phyloP scores from a whole-genome alignment of 83 land plant genomes.

The Diphasiastrum complanatum region DNA sequence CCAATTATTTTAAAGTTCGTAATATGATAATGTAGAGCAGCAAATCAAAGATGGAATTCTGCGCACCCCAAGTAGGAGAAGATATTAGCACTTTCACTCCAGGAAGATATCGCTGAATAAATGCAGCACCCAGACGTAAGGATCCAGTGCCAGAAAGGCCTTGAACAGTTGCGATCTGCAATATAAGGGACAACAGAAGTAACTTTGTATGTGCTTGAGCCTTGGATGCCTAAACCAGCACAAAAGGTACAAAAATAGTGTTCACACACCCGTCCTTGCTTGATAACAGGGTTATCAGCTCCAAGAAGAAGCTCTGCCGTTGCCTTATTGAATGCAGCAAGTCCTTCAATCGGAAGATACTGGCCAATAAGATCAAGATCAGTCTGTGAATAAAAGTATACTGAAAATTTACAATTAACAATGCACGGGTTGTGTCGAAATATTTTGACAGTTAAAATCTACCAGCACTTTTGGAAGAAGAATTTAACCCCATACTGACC shows the following conservation, averaged over 20 bases:
- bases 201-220: neutral
- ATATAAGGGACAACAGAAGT: neutral
- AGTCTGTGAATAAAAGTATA: neutral
- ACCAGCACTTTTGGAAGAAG: neutral
- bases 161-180: slow-evolving; percentile 93
- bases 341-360: slow-evolving; percentile 98
- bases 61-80: slow-evolving; percentile 96
- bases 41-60: too few relatives aligned
- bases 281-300: slow-evolving; percentile 60
- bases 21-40: too few relatives aligned
- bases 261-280: slow-evolving; percentile 48
- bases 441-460: neutral
- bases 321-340: slow-evolving; percentile 93
- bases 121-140: slow-evolving; percentile 88
- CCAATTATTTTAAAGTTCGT: too few relatives aligned
- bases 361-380: slow-evolving; percentile 9
- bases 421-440: neutral
- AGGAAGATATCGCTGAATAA: slow-evolving; percentile 81
- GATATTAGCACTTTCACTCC: slow-evolving; percentile 69
- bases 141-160: slow-evolving; percentile 96
- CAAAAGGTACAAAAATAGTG: neutral
- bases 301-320: slow-evolving; percentile 91
- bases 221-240: neutral
- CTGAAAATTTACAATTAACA: too few relatives aligned
- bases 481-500: slow-evolving; percentile 41